Evolutionary conservation across 192 early-diverging fungal genomes (phyloP), one percentile per base, ranked within the genome.

Genomic region (Coemansia erecta): DNA sequence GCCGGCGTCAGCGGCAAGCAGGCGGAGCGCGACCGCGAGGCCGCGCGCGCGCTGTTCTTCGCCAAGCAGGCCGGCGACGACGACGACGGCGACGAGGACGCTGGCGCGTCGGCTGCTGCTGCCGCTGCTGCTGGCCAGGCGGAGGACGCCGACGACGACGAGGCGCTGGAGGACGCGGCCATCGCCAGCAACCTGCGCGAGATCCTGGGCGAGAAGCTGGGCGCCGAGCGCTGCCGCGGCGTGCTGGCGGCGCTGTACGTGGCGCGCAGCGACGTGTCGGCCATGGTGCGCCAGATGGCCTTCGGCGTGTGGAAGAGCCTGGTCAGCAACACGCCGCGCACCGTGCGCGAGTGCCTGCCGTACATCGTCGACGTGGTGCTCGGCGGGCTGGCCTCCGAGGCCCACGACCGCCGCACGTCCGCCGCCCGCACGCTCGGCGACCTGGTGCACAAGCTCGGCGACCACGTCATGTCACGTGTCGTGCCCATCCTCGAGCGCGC

Each of bases 291-390:
- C 28, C 94, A 97, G 70, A 81, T 90, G 51, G 80, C 93, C 45
- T 75, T 95, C 44, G 81, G 85, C 45, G 95, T 99, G 24, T 99
- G 97, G 97, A 98, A 98, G 84, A 81, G 84, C 51, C 83, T 99
- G 60, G 95, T 98, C 15, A 83, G 78, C 70, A 97, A 99, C 76
- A 99, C 95, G 56, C 97, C 97, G 55, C 88, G 95, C 46, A 96
- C 95, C 7, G 82, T 98, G 61, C 94, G 94, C 83, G 94, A 98
- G 67, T 95, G 96, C 55, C 66, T 99, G 68, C 84, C 90, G 15
- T 70, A 86, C 6, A 87, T 98, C 77, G 97, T 99, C 94, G 80
- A 86, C 18, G 90, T 95, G 68, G 85, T 99, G 22, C 88, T 98
- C 41, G 83, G 77, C 13, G 88, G 83, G 40, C 81, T 99, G 49